Evolutionary conservation across 495 filamentous ascomycete genomes (phyloP).

Genomic region (Paragyromitra xinjiangensis): DNA sequence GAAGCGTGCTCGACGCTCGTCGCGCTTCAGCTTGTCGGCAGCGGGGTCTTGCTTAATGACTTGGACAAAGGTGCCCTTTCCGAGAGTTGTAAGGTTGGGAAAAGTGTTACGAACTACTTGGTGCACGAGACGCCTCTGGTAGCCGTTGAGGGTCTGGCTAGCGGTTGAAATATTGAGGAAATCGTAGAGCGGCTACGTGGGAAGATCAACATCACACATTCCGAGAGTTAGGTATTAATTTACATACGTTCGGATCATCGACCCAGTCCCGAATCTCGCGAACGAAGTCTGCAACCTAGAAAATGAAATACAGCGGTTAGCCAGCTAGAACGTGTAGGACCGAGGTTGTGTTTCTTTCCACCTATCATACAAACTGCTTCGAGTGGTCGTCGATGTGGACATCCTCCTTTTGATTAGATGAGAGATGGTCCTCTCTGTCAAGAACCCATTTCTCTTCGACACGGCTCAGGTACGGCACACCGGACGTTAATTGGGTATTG

Average conservation of each 20-base stretch:
- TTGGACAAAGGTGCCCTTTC: conserved; percentile 52
- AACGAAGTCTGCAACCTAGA: conserved; percentile 63
- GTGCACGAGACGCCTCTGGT: conserved; percentile 73
- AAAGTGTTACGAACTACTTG: conserved; percentile 73
- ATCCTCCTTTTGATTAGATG: conserved; percentile 61
- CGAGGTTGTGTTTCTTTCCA: conserved; percentile 14
- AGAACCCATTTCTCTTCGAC: conserved; percentile 65
- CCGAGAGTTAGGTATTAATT: neutral
- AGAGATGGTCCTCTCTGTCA: conserved; percentile 51
- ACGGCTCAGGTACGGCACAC: conserved; percentile 75
- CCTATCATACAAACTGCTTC: conserved; percentile 61
- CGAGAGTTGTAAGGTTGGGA: conserved; percentile 62
- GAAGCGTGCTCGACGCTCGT: conserved; percentile 59
- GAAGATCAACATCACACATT: conserved; percentile 10
- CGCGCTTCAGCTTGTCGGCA: conserved; percentile 61
- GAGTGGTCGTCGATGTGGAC: conserved; percentile 67
- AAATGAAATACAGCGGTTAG: conserved; percentile 24
- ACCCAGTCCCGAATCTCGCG: conserved; percentile 63
- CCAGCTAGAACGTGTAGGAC: neutral
- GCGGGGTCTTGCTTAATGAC: conserved; percentile 61
- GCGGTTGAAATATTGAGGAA: conserved; percentile 60
- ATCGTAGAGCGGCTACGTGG: conserved; percentile 55
- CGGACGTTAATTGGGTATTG: conserved; percentile 65
- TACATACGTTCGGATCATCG: conserved; percentile 55
- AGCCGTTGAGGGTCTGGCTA: conserved; percentile 57